Percentiles rank a stretch among this genome's conserved stretches.
These are phyloP conservation scores for Solanum bulbocastanum DNA, from an alignment of 257 asterid genomes.

Conservation along the genomic window DNA sequence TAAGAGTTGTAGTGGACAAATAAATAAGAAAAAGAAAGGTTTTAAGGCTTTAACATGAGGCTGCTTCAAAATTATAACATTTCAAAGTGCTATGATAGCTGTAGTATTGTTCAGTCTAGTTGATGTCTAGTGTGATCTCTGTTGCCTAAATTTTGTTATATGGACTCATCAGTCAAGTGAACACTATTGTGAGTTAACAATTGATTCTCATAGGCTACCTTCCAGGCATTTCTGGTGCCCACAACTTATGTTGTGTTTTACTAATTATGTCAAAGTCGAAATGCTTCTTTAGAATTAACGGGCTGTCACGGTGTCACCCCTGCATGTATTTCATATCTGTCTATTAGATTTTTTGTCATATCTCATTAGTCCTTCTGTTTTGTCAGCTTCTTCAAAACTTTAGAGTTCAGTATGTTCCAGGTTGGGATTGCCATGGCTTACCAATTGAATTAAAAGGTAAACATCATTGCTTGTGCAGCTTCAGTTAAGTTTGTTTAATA, in stretches of 20 bases:
- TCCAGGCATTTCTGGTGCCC: background rate
- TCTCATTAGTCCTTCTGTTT: background rate
- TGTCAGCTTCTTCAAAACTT: conserved; percentile 85
- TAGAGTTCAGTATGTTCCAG: conserved; percentile 84
- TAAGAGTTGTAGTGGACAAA: background rate
- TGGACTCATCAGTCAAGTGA: background rate
- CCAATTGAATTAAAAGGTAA: conserved; percentile 98
- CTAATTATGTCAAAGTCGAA: background rate
- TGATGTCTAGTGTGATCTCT: background rate
- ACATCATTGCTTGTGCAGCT: conserved; percentile 6
- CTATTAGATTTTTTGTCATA: background rate
- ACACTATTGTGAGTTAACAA: background rate
- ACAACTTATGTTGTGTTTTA: background rate
- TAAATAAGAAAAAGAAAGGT: background rate
- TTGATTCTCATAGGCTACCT: background rate
- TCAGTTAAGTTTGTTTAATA: background rate
- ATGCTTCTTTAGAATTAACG: background rate
- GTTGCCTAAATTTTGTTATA: background rate
- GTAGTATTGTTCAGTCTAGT: background rate
- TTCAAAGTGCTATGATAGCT: background rate
- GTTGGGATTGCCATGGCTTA: conserved; percentile 99
- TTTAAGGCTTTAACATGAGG: background rate
- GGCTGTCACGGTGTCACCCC: background rate
- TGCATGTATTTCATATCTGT: background rate
- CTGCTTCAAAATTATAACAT: background rate